A percentile compares a stretch with the other conserved stretches of the same genome.
Conservation (phyloP, 2,329 filamentous ascomycete genomes). For the Aspergillus amoenus region DNA sequence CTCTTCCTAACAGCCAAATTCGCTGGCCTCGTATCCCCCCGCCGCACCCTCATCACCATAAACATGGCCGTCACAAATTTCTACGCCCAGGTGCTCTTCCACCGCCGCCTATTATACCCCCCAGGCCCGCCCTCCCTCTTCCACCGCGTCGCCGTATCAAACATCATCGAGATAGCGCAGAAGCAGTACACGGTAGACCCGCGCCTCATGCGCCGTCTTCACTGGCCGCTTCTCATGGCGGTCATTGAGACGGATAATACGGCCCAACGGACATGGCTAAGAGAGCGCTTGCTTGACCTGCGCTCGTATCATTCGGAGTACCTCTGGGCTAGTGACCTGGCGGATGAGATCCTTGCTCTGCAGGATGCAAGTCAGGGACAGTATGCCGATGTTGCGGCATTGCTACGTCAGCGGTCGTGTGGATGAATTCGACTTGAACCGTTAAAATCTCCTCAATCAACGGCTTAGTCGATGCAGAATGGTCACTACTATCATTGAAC, state of each 20-base stretch:
- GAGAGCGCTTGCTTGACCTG: slow-evolving; percentile 30
- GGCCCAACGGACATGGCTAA: slow-evolving; percentile 31
- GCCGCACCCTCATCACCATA: slow-evolving; percentile 37
- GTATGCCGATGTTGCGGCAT: slow-evolving; percentile 27
- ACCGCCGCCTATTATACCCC: slow-evolving; percentile 31
- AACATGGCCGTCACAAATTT: slow-evolving; percentile 35
- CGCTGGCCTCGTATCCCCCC: slow-evolving; percentile 26
- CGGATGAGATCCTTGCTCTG: slow-evolving; percentile 27
- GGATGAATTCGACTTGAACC: not conserved
- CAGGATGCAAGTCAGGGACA: slow-evolving; percentile 25
- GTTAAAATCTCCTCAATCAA: too few relatives aligned
- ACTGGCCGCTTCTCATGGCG: slow-evolving; percentile 37
- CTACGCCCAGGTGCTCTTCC: slow-evolving; percentile 34
- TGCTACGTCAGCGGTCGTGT: slow-evolving; percentile 20
- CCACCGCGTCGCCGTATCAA: slow-evolving; percentile 28
- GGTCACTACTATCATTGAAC: slow-evolving; percentile 22
- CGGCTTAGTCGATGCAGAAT: slow-evolving; percentile 36
- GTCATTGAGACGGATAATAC: slow-evolving; percentile 32
- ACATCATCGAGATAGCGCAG: slow-evolving; percentile 32
- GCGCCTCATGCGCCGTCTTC: slow-evolving; percentile 30
- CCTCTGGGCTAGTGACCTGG: slow-evolving; percentile 29
- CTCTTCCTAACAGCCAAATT: slow-evolving; percentile 37
- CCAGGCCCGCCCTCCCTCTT: slow-evolving; percentile 19
- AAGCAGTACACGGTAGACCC: slow-evolving; percentile 34
- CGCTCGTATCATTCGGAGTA: slow-evolving; percentile 31